Percentiles rank a stretch among this genome's conserved stretches.
These are phyloP conservation scores for Candida silvicultrix DNA, from an alignment of 805 yeast genomes.

Conservation along the genomic window DNA sequence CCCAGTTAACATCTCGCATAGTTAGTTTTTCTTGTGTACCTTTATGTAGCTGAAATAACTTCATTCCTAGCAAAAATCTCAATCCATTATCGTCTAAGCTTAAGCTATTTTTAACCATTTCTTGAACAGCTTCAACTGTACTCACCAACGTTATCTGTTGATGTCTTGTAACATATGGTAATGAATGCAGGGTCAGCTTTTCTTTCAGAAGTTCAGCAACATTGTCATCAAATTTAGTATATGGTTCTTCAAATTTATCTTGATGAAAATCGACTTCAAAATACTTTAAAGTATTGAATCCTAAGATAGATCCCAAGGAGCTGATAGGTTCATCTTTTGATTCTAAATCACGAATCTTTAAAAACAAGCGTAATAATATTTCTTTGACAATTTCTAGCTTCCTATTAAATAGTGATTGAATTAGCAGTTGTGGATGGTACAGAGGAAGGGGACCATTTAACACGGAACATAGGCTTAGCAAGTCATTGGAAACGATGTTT, in stretches of 20 bases:
- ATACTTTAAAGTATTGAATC: slow-evolving; percentile 23
- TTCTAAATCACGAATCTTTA: slow-evolving; percentile 48
- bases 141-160: slow-evolving; percentile 81
- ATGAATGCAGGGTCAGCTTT: slow-evolving; percentile 52
- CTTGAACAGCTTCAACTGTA: slow-evolving; percentile 57
- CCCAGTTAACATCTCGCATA: slow-evolving; percentile 86
- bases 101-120: slow-evolving; percentile 37
- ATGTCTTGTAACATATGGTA: slow-evolving; percentile 84
- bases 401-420: slow-evolving; percentile 65
- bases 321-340: slow-evolving; percentile 24
- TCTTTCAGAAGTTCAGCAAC: slow-evolving; percentile 47
- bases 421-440: slow-evolving; percentile 84
- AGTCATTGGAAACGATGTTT: slow-evolving; percentile 43
- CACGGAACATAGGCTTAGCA: slow-evolving; percentile 67
- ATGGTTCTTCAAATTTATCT: slow-evolving; percentile 29
- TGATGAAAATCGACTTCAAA: slow-evolving; percentile 7
- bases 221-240: slow-evolving; percentile 31
- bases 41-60: slow-evolving; percentile 51
- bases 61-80: slow-evolving; percentile 65
- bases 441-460: slow-evolving; percentile 86
- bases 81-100: slow-evolving; percentile 49
- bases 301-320: slow-evolving; percentile 23
- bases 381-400: slow-evolving; percentile 48
- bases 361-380: slow-evolving; percentile 48
- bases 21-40: slow-evolving; percentile 47